Conservation (phyloP, 768 basidiomycete species). For the Pisolithus orientalis region DNA sequence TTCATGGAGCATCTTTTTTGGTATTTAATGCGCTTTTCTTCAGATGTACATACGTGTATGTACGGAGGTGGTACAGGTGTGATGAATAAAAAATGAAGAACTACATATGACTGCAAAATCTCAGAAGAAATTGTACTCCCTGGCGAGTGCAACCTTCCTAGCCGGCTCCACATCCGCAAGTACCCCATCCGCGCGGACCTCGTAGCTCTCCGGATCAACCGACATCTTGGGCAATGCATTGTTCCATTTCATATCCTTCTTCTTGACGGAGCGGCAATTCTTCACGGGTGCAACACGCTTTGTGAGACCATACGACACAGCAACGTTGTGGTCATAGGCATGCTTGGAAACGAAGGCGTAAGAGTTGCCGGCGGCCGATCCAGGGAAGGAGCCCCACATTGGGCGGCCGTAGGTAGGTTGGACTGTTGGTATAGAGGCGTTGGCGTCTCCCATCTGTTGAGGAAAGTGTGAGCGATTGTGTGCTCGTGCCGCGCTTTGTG, state of each 20-base stretch:
- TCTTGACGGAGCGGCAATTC: constrained; percentile 67
- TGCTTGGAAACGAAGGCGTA: constrained; percentile 78
- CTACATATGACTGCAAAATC: background rate
- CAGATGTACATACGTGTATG: background rate
- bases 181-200: constrained; percentile 74
- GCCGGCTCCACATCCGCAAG: constrained; percentile 76
- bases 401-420: constrained; percentile 82
- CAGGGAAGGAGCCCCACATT: constrained; percentile 87
- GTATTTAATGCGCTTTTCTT: background rate
- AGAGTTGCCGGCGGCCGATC: constrained; percentile 79
- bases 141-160: constrained; percentile 56
- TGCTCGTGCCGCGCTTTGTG: background rate
- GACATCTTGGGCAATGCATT: constrained; percentile 69
- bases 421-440: constrained; percentile 92
- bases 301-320: constrained; percentile 60
- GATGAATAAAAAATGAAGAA: background rate
- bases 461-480: background rate
- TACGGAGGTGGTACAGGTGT: background rate
- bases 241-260: constrained; percentile 96
- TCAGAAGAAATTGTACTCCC: constrained; percentile 78
- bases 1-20: background rate
- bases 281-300: constrained; percentile 73
- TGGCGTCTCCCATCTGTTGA: constrained; percentile 89
- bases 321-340: constrained; percentile 53
- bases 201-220: constrained; percentile 91